Percentiles rank a stretch among this genome's conserved stretches.
These are phyloP conservation scores for Santalum album DNA, from an alignment of 164 flowering plant genomes.

Conservation along the genomic window DNA sequence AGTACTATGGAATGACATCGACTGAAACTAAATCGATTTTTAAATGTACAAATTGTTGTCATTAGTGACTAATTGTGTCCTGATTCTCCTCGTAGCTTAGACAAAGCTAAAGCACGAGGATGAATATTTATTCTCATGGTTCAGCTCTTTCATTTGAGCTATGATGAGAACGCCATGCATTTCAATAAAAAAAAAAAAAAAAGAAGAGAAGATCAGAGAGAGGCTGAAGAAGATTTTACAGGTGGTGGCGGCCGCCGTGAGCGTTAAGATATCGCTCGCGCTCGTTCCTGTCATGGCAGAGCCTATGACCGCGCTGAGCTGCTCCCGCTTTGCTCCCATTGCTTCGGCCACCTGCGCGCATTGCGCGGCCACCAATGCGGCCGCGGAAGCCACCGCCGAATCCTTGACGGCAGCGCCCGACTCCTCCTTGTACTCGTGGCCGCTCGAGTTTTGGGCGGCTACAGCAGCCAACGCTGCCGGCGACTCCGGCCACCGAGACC, in stretches of 20 bases:
- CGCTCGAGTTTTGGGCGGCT: conserved; percentile 47
- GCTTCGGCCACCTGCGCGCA: conserved; percentile 76
- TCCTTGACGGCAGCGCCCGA: conserved; percentile 30
- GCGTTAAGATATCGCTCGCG: conserved; percentile 67
- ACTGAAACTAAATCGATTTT: no score
- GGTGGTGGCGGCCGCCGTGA: conserved; percentile 89
- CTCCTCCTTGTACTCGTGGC: conserved; percentile 4
- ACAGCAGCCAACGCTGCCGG: conserved; percentile 91
- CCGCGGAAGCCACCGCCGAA: conserved; percentile 75
- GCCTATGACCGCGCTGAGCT: conserved; percentile 43
- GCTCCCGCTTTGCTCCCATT: conserved; percentile 81
- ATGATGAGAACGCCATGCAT: no score
- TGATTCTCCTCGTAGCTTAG: no score
- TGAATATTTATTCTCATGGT: no score
- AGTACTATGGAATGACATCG: background rate
- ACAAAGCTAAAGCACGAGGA: no score
- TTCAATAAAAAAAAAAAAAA: no score
- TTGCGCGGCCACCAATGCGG: conserved; percentile 86
- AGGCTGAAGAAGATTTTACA: conserved; percentile 47
- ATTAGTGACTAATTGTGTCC: no score
- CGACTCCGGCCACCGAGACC: conserved; percentile 77
- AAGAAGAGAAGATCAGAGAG: background rate
- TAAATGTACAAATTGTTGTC: no score
- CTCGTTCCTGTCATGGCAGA: conserved; percentile 66
- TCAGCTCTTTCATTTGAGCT: no score